Percentiles rank a stretch among this genome's conserved stretches.
Evolutionary conservation across 2,329 filamentous ascomycete species (phyloP).

Genomic region (Alternaria sp.): DNA sequence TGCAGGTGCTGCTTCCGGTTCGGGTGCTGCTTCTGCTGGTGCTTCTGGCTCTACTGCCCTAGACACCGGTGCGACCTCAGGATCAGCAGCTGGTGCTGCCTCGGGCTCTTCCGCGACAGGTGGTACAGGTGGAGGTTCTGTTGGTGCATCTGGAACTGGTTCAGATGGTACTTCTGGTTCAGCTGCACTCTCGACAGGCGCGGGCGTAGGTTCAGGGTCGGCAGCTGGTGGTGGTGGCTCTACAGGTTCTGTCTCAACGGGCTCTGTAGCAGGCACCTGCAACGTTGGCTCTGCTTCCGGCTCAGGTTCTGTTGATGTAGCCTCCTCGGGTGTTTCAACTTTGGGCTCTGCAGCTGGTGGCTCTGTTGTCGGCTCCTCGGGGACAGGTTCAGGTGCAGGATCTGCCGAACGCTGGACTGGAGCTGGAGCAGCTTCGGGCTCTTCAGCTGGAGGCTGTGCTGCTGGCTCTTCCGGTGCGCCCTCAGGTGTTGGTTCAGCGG

Average conservation of each 20-base stretch:
- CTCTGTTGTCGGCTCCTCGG: neutral
- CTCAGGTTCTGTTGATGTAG: neutral
- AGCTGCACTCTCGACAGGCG: neutral
- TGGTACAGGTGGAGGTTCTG: neutral
- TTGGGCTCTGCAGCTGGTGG: neutral
- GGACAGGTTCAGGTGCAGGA: neutral
- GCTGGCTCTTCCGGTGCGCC: neutral
- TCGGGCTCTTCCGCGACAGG: neutral
- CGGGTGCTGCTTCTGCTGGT: slow-evolving; percentile 5
- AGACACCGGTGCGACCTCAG: neutral
- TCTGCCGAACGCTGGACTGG: neutral
- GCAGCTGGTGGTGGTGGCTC: neutral
- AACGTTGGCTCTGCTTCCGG: neutral
- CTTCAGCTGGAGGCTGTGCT: neutral
- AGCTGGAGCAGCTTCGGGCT: neutral
- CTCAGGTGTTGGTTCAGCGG: neutral
- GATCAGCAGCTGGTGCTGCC: neutral
- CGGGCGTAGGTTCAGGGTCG: neutral
- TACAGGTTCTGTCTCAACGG: slow-evolving; percentile 1
- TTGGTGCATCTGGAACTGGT: slow-evolving; percentile 3
- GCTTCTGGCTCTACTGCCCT: neutral
- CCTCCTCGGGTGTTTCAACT: neutral
- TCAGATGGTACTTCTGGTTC: neutral
- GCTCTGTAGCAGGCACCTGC: slow-evolving; percentile 2
- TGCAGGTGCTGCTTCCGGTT: slow-evolving; percentile 1